Base-by-base conservation (phyloP, 129 eudicot genomes). In the Mikania micrantha region DNA sequence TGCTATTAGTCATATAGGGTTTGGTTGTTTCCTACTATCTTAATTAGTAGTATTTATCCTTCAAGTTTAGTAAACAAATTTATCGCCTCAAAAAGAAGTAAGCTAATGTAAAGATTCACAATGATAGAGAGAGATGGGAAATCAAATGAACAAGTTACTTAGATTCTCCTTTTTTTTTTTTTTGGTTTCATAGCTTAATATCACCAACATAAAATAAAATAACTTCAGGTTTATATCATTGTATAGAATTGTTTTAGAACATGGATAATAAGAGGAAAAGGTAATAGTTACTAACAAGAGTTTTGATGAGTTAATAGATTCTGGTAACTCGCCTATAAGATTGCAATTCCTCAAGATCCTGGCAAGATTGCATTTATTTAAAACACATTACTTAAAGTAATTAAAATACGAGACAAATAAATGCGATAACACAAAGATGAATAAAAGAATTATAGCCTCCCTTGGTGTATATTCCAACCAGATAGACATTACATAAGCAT, bases 321-420 rank as follows among this genome's bases (percentile, higher is more conserved):
- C 62, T 7, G 97, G 97, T 66, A 91, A 73, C 36, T 44, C 44
- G 38, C 93, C 97, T 2, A 74, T 60, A 27, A 90, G 82, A 75
- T 78, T 84, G 87, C 97, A 90, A 68, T 85, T 85, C 81, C 97
- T 84, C 79, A 87, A 73, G 56, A 91, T 84, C 79, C 97, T 87
- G 78, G 80, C 65, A 87, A 28, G 34, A 77, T 38, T 25, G 34
- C 19, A 17, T 54, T 54, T 48, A 27, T 45, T 48, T 9, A 71
- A 35, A 31, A 44, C 6, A 20, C n/a, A 5, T 20, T 44, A 47
- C 20, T 29, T 16, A 21, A 34, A 40, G 36, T 40, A 52, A 16
- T 11, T 25, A 17, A 54, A 24, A 54, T 25, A 54, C 60, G 12
- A 25, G 32, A 52, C 16, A 52, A 21, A 52, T 21, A 52, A 10